These are phyloP conservation scores for Collybiopsis luxurians DNA, from an alignment of 768 basidiomycete genomes.

Conservation along the genomic window DNA sequence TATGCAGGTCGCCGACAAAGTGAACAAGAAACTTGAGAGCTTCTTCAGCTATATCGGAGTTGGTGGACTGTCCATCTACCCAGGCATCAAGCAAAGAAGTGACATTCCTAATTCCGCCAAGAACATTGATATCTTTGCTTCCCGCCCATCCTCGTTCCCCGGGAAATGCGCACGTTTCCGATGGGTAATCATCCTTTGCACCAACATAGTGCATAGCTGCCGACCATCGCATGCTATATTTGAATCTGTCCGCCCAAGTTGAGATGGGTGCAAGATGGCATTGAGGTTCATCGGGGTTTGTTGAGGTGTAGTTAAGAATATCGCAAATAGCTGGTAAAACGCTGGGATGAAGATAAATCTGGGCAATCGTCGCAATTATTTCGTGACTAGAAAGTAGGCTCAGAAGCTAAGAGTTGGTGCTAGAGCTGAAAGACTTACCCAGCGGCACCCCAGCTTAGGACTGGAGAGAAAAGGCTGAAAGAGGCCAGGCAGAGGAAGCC, in stretches of 20 bases:
- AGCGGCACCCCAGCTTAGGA: conserved; percentile 38
- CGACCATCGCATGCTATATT: conserved; percentile 67
- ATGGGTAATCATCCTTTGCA: conserved; percentile 74
- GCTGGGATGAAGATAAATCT: conserved; percentile 81
- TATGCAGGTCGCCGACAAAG: conserved; percentile 91
- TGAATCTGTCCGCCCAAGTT: conserved; percentile 82
- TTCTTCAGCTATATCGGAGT: conserved; percentile 53
- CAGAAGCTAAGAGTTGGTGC: neutral
- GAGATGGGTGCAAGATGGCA: conserved; percentile 86
- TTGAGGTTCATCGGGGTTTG: conserved; percentile 33
- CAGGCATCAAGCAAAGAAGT: conserved; percentile 59
- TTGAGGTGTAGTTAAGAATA: conserved; percentile 57
- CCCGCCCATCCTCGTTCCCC: conserved; percentile 76
- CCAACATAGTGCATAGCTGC: conserved; percentile 74
- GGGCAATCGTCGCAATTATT: conserved; percentile 91
- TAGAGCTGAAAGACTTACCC: conserved; percentile 19
- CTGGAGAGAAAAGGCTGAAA: conserved; percentile 1
- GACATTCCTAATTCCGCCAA: conserved; percentile 77
- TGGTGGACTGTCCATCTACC: conserved; percentile 23
- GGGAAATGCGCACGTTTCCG: conserved; percentile 72
- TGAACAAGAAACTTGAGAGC: conserved; percentile 93
- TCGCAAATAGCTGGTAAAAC: conserved; percentile 64
- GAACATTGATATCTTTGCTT: conserved; percentile 55
- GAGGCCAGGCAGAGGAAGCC: neutral
- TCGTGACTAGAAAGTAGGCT: conserved; percentile 61